Conservation (phyloP, 345 rosid species). For the Lepidium aucheri region DNA sequence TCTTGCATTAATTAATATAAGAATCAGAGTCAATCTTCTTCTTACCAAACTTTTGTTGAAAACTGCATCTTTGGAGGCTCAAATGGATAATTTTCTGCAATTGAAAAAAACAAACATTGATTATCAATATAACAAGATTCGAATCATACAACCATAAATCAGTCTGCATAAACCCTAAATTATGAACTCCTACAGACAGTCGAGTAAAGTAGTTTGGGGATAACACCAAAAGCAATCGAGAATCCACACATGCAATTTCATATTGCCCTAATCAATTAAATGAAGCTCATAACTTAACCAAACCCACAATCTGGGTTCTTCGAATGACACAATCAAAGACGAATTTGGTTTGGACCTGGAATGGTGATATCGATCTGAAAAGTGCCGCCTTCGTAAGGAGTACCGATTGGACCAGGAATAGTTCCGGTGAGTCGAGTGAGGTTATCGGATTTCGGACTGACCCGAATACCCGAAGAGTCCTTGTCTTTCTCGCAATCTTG, state of each 20-base stretch:
- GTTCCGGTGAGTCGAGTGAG: constrained; percentile 67
- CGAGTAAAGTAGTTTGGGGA: not conserved
- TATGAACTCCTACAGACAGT: not conserved
- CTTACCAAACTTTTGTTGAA: constrained; percentile 95
- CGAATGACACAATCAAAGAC: not conserved
- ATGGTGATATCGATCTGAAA: constrained; percentile 80
- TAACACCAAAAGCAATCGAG: not conserved
- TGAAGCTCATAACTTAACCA: not conserved
- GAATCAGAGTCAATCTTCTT: constrained; percentile 3
- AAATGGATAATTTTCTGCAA: constrained; percentile 97
- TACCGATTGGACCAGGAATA: constrained; percentile 77
- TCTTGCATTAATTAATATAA: not conserved
- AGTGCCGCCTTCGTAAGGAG: constrained; percentile 93
- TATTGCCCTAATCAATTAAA: not conserved
- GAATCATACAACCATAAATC: not conserved
- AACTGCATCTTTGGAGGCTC: constrained; percentile 99
- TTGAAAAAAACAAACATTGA: not conserved
- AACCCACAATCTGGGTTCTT: not conserved
- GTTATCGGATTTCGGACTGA: constrained; percentile 62
- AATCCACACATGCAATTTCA: not conserved
- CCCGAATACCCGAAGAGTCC: constrained; percentile 65
- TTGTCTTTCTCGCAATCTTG: constrained; percentile 75
- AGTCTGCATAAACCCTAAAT: not conserved
- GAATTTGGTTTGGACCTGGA: constrained; percentile 37
- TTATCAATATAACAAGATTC: not conserved